phyloP scores from a whole-genome alignment of 257 asterid genomes.

The Ajuga chamaepitys region DNA sequence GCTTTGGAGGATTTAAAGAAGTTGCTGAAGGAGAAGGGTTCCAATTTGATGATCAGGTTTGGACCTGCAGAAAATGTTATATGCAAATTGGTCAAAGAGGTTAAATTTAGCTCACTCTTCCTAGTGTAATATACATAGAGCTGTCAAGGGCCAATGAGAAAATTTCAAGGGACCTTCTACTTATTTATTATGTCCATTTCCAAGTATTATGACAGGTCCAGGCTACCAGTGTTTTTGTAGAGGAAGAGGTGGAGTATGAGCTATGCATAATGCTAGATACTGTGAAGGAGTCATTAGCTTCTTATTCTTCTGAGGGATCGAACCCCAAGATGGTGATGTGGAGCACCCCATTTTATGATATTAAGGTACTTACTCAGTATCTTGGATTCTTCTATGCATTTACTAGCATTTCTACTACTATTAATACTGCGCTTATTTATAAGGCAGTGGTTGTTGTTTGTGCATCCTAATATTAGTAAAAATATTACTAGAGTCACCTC shows the following conservation, averaged over 20 bases:
- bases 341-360: conserved; percentile 63
- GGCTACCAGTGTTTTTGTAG: conserved; percentile 56
- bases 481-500: not conserved
- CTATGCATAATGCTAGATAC: conserved; percentile 42
- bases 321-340: conserved; percentile 46
- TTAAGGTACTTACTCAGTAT: conserved; percentile 34
- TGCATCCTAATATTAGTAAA: not conserved
- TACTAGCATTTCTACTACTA: not conserved
- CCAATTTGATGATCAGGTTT: conserved; percentile 77
- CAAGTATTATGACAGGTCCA: conserved; percentile 60
- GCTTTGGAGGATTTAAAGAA: conserved; percentile 72
- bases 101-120: conserved; percentile 27
- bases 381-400: not conserved
- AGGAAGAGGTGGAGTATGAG: conserved; percentile 84
- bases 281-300: conserved; percentile 38
- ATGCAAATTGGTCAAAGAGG: conserved; percentile 54
- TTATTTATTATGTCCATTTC: conserved; percentile 36
- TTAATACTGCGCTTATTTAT: not conserved
- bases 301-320: conserved; percentile 26
- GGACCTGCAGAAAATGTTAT: conserved; percentile 68
- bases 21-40: conserved; percentile 60
- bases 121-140: conserved; percentile 13
- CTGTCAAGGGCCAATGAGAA: conserved; percentile 22
- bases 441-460: not conserved
- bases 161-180: conserved; percentile 18